Evolutionary conservation across 2,329 filamentous ascomycete genomes (phyloP), one percentile per base, ranked within the genome.

Genomic region (Ascochyta lentis): DNA sequence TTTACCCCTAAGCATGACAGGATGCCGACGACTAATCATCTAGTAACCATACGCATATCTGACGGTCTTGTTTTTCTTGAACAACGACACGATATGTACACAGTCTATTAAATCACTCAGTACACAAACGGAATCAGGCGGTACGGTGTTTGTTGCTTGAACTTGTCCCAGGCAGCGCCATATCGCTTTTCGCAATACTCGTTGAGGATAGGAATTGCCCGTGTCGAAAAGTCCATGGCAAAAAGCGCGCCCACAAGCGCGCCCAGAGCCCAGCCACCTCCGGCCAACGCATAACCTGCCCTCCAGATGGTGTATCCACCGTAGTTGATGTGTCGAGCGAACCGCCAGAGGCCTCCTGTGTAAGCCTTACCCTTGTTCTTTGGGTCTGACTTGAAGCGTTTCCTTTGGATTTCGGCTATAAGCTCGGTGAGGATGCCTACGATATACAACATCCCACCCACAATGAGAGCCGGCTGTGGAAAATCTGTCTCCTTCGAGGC

Each of bases 351-450:
- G 0, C 83, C 82, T 9, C 78, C 78, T 0, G 76, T 78, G 60
- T 79, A 85, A 0, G 78, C 71, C 68, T 83, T 83, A 16, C 83
- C 83, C 60, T 81, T 78, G 67, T 84, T 84, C 56, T 68, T 75
- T 3, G 79, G 76, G 50, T 83, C 72, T 22, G 73, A 69, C 70
- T 85, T 85, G 73, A 82, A 85, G 0, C 65, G 61, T 59, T 77
- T 77, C 16, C 86, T 79, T 71, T 89, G 86, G 26, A 81, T 65
- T 73, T 89, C 86, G 0, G 83, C 77, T 3, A 81, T 63, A 5
- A 82, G 79, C 72, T 89, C 86, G 4, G 83, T 75, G 4, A 77
- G 53, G 27, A 88, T 77, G 9, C 86, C 86, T 4, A 78, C 61
- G 4, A 74, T 67, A 66, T 84, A 89, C 41, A 85, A 60, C 0